phyloP scores from a whole-genome alignment of 75 land plant genomes.

The Adiantum capillusveneris region DNA sequence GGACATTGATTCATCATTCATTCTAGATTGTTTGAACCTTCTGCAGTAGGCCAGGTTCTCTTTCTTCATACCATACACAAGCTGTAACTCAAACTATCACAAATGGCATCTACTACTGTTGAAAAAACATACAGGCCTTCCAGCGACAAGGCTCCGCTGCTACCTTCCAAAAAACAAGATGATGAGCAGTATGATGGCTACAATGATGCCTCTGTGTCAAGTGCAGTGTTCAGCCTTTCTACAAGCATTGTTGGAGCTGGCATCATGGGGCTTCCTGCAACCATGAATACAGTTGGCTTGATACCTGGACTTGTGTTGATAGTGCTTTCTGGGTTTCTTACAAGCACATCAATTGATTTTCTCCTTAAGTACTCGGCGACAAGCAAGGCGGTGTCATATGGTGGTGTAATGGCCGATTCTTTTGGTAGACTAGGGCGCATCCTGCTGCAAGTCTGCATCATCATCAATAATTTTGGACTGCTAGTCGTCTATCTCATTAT shows the following conservation, averaged over 20 bases:
- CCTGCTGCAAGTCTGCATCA: constrained; percentile 49
- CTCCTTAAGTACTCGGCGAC: constrained; percentile 45
- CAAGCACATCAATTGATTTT: constrained; percentile 58
- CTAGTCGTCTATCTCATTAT: constrained; percentile 88
- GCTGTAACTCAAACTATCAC: too few species aligned
- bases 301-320: constrained; percentile 46
- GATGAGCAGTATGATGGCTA: constrained; percentile 30
- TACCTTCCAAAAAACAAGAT: constrained; percentile 13
- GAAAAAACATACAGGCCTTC: too few species aligned
- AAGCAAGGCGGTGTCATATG: constrained; percentile 37
- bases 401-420: constrained; percentile 61
- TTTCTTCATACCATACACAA: too few species aligned
- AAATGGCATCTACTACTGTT: too few species aligned
- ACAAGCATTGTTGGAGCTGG: constrained; percentile 91
- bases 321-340: constrained; percentile 37
- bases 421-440: constrained; percentile 51
- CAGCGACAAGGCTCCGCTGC: too few species aligned
- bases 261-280: constrained; percentile 89
- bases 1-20: too few species aligned
- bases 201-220: constrained; percentile 56
- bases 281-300: constrained; percentile 52
- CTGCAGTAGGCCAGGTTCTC: too few species aligned
- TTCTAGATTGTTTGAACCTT: too few species aligned
- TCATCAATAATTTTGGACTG: constrained; percentile 67
- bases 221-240: constrained; percentile 88